Evolutionary conservation across 2,329 filamentous ascomycete genomes (phyloP), one percentile per base, ranked within the genome.

Genomic region (Didymella arachidicola): DNA sequence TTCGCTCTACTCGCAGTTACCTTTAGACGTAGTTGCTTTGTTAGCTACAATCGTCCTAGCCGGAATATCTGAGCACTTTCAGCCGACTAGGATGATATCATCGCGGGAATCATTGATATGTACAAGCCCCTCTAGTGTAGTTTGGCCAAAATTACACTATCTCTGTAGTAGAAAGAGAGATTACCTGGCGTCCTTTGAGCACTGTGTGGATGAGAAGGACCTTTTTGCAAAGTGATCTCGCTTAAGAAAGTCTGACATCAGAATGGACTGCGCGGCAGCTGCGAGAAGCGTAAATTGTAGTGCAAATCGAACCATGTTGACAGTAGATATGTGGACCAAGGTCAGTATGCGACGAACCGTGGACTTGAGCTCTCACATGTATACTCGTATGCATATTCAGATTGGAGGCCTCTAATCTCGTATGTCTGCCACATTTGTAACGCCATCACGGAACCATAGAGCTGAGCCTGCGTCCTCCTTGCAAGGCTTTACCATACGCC

Each of bases 1-100:
- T n/a, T n/a, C n/a, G n/a, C n/a, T n/a, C n/a, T n/a, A n/a, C n/a
- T n/a, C n/a, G n/a, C n/a, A n/a, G n/a, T n/a, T n/a, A n/a, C n/a
- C n/a, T 7, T 18, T 32, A 11, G 42, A 46, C 2, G 32, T 25
- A 25, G 42, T 6, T 18, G 42, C 39, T 11, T 38, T 22, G n/a
- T 25, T 53, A 18, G 39, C 42, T 26, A 53, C 32, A 8, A 32
- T 14, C 2, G 50, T 53, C 18, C 32, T 32, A 7, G 25, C 14
- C 16, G 25, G 42, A 29, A 53, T 53, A 19, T 26, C 18, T 34
- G 46, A 32, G 29, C 50, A 53, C 25, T 25, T 29, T 12, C 50
- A 46, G 7, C 42, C 42, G 26, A 16, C 41, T 8, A n/a, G 41
- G 12, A 32, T 46, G 4, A 36, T 12, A 4, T 53, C 42, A 1